phyloP scores from a whole-genome alignment of 208 protist genomes.

The Leishmania tarentolae region DNA sequence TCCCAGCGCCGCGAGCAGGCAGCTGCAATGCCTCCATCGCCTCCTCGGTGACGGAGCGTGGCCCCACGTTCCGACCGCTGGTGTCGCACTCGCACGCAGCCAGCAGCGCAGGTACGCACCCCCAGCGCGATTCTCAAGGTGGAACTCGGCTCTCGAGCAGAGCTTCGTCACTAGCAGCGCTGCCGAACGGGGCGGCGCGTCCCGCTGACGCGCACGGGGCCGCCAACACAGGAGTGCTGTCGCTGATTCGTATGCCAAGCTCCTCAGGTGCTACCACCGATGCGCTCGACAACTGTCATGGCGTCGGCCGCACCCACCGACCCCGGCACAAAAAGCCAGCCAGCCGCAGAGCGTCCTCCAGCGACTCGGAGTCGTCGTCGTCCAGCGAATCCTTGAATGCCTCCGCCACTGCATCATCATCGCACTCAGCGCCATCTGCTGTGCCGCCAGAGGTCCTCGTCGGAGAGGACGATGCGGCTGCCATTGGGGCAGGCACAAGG shows the following conservation, averaged over 20 bases:
- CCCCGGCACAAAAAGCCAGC: not conserved
- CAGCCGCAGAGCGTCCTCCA: not conserved
- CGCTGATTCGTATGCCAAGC: slow-evolving; percentile 9
- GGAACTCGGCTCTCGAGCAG: not conserved
- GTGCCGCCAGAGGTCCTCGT: too few relatives aligned
- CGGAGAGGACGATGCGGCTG: too few relatives aligned
- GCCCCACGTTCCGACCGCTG: not conserved
- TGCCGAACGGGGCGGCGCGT: not conserved
- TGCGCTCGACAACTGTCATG: not conserved
- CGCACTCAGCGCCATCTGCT: not conserved
- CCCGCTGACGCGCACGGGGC: not conserved
- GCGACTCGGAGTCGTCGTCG: slow-evolving; percentile 2
- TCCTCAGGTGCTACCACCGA: not conserved
- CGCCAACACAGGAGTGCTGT: not conserved
- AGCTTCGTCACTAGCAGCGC: too few relatives aligned
- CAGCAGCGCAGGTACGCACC: not conserved
- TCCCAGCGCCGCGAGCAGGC: slow-evolving; percentile 20
- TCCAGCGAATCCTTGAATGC: not conserved
- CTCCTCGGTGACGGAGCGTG: slow-evolving; percentile 3
- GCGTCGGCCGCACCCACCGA: not conserved
- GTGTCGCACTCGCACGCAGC: not conserved
- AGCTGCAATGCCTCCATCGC: slow-evolving; percentile 12
- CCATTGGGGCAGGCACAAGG: not conserved
- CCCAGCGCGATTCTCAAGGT: not conserved
- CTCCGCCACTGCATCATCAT: not conserved